phyloP scores from a whole-genome alignment of 2,329 filamentous ascomycete species.

The Colletotrichum sp. region DNA sequence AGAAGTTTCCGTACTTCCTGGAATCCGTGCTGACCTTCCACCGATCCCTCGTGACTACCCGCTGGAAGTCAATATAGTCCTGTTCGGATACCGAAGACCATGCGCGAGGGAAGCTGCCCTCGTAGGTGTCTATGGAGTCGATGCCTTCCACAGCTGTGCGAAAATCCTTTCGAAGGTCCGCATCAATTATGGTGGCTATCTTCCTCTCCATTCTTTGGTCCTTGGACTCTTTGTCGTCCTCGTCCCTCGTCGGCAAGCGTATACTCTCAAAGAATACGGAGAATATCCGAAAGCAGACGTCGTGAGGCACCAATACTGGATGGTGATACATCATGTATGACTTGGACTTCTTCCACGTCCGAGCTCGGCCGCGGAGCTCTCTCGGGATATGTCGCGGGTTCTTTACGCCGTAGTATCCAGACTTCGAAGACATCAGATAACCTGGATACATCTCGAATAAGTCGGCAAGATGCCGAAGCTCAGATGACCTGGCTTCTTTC shows the following conservation, averaged over 20 bases:
- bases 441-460: background rate
- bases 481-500: background rate
- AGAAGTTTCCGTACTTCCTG: background rate
- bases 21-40: rapidly evolving
- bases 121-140: background rate
- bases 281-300: background rate
- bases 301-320: background rate
- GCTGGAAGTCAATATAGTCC: background rate
- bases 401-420: background rate
- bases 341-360: background rate
- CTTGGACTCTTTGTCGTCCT: background rate
- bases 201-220: background rate
- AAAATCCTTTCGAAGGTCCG: background rate
- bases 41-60: background rate
- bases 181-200: background rate
- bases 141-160: background rate
- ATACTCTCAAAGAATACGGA: background rate
- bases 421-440: background rate
- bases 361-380: background rate
- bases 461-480: background rate
- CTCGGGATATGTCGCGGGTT: background rate
- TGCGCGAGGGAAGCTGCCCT: background rate
- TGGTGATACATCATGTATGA: background rate
- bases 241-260: background rate
- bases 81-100: background rate